These are phyloP conservation scores for Fusarium sp. DNA, from an alignment of 2,329 filamentous ascomycete genomes.

Conservation along the genomic window DNA sequence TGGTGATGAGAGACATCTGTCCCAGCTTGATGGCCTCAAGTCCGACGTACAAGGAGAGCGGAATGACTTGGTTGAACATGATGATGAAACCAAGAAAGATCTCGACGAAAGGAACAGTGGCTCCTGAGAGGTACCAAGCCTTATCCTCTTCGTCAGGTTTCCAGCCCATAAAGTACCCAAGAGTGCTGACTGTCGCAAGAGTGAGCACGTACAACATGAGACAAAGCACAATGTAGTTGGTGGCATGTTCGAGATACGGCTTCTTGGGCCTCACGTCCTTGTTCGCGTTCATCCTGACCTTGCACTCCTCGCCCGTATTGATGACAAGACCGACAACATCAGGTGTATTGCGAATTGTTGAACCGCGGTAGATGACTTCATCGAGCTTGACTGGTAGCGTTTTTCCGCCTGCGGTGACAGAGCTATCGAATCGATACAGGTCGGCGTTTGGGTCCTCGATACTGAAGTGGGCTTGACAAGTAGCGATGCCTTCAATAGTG, in stretches of 20 bases:
- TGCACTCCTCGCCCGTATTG: constrained; percentile 9
- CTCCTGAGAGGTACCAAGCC: background rate
- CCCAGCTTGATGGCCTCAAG: background rate
- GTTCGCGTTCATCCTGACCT: constrained; percentile 2
- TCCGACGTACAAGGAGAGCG: background rate
- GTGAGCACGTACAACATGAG: background rate
- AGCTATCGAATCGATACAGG: background rate
- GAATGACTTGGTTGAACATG: background rate
- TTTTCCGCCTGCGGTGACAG: background rate
- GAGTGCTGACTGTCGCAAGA: background rate
- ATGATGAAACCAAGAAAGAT: background rate
- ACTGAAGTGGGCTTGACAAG: background rate
- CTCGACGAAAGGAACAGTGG: background rate
- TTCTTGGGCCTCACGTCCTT: background rate
- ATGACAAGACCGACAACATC: constrained; percentile 62
- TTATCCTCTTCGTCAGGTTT: background rate
- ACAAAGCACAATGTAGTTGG: background rate
- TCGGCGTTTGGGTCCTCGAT: background rate
- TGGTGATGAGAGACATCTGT: background rate
- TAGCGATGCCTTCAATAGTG: background rate
- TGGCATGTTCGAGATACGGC: background rate
- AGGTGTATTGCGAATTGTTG: constrained; percentile 74
- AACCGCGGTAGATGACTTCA: constrained; percentile 9
- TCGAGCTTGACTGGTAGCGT: background rate
- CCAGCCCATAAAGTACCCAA: background rate